Percentiles rank a stretch among this genome's conserved stretches.
phyloP scores from a whole-genome alignment of 495 filamentous ascomycete genomes.

The Aspergillus cristatus region DNA sequence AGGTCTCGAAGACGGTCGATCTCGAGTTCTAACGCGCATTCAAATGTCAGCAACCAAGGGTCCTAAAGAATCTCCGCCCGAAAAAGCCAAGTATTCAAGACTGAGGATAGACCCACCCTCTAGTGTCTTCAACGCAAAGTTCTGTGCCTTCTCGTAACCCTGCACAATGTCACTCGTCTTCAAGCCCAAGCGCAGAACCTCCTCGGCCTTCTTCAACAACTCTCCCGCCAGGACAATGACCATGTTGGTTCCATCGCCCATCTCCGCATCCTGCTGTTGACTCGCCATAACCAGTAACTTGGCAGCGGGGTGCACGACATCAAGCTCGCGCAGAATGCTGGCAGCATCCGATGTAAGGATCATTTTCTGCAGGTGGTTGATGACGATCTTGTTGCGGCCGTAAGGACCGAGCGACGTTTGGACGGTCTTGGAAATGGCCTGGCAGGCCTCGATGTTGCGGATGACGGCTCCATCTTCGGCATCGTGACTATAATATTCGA shows the following conservation, averaged over 20 bases:
- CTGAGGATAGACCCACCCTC: slow-evolving; percentile 49
- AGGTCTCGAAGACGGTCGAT: slow-evolving; percentile 86
- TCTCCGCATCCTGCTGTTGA: slow-evolving; percentile 98
- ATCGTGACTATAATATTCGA: slow-evolving; percentile 61
- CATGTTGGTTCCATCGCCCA: slow-evolving; percentile 97
- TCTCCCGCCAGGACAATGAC: slow-evolving; percentile 96
- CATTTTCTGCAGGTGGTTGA: slow-evolving; percentile 99
- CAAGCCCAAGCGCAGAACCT: slow-evolving; percentile 86
- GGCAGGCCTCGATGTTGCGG: slow-evolving; percentile 97
- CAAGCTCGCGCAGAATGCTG: slow-evolving; percentile 92
- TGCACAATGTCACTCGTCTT: slow-evolving; percentile 94
- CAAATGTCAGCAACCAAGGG: slow-evolving; percentile 4
- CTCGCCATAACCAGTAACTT: slow-evolving; percentile 99
- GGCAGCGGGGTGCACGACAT: slow-evolving; percentile 96
- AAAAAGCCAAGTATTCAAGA: too few species aligned
- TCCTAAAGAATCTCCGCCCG: too few species aligned
- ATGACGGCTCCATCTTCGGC: slow-evolving; percentile 98
- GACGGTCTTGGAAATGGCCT: slow-evolving; percentile 89
- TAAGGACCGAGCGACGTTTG: slow-evolving; percentile 95
- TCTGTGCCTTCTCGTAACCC: slow-evolving; percentile 91
- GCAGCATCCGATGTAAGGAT: slow-evolving; percentile 96
- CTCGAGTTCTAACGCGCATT: slow-evolving; percentile 58
- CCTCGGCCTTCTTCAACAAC: slow-evolving; percentile 93
- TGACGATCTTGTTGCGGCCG: slow-evolving; percentile 99
- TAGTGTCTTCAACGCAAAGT: slow-evolving; percentile 72